These are phyloP conservation scores for Phlyctochytrium bullatum DNA, from an alignment of 192 early-diverging fungal species.

Conservation along the genomic window DNA sequence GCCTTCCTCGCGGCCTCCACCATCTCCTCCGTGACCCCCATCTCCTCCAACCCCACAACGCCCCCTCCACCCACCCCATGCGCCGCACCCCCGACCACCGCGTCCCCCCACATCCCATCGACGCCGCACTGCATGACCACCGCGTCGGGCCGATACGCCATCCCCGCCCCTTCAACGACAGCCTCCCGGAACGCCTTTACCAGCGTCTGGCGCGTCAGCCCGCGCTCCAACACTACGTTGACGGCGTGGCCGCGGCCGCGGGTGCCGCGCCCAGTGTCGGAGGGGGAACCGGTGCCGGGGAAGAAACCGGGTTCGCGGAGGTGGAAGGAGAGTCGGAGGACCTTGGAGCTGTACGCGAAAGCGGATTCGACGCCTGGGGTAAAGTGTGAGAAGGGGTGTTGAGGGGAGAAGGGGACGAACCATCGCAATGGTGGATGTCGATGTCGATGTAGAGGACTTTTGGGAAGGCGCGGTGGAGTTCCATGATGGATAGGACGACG, in stretches of 20 bases:
- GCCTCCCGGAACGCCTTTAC: slow-evolving; percentile 68
- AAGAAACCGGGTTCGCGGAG: slow-evolving; percentile 30
- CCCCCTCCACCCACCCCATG: no score
- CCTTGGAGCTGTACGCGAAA: slow-evolving; percentile 29
- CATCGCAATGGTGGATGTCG: slow-evolving; percentile 92
- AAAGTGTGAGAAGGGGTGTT: not conserved
- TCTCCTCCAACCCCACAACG: no score
- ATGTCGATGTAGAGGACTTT: slow-evolving; percentile 51
- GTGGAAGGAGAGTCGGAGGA: slow-evolving; percentile 41
- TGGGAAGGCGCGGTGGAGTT: slow-evolving; percentile 44
- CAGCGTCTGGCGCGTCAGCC: slow-evolving; percentile 66
- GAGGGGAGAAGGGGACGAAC: slow-evolving; percentile 20
- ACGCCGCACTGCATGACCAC: slow-evolving; percentile 92
- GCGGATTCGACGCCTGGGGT: slow-evolving; percentile 42
- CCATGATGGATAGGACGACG: slow-evolving; percentile 81
- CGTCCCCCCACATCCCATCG: slow-evolving; percentile 84
- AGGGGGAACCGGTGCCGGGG: slow-evolving; percentile 29
- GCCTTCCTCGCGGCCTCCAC: not conserved
- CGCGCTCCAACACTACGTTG: slow-evolving; percentile 27
- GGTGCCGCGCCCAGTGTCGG: slow-evolving; percentile 3
- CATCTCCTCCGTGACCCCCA: no score
- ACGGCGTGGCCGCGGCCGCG: slow-evolving; percentile 24
- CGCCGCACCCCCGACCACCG: slow-evolving; percentile 54
- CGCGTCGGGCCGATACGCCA: slow-evolving; percentile 57
- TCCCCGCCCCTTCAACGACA: not conserved